Percentiles rank a stretch among this genome's conserved stretches.
phyloP scores from a whole-genome alignment of 1,284 basidiomycete genomes.

The Tilletia walkeri region DNA sequence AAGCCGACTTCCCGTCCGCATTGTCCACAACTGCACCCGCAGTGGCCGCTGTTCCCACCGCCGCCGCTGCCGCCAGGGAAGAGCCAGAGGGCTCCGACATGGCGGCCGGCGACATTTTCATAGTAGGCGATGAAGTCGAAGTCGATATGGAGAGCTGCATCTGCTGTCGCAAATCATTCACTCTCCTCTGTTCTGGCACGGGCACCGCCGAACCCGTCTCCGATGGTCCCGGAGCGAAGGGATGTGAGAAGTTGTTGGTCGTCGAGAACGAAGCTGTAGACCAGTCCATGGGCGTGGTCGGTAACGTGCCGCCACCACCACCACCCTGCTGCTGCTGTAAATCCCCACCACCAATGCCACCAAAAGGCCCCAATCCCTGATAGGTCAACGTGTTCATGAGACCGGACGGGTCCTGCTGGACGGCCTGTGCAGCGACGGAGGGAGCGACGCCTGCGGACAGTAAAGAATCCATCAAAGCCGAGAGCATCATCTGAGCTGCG shows the following conservation, averaged over 20 bases:
- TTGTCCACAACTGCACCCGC: not conserved
- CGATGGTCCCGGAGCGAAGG: no score
- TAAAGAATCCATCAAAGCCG: slow-evolving; percentile 3
- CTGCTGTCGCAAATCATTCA: slow-evolving; percentile 1
- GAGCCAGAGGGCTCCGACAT: not conserved
- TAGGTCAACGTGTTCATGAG: not conserved
- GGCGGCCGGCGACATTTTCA: not conserved
- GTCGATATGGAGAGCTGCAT: not conserved
- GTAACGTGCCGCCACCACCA: not conserved
- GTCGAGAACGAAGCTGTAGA: not conserved
- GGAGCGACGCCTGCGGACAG: slow-evolving; percentile 9
- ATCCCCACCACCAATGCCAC: not conserved
- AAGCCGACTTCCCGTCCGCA: not conserved
- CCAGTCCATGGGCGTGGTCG: slow-evolving; percentile 13
- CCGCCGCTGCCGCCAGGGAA: not conserved
- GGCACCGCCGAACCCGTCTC: not conserved
- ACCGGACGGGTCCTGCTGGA: not conserved
- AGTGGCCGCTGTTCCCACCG: no score
- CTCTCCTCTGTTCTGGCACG: not conserved
- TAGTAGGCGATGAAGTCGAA: not conserved
- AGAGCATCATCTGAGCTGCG: slow-evolving; percentile 4
- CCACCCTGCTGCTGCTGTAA: not conserved
- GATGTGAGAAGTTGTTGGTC: no score
- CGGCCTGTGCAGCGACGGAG: not conserved
- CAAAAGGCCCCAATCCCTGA: not conserved